A percentile compares a stretch with the other conserved stretches of the same genome.
These are phyloP conservation scores for Neonectria sp. DNA, from an alignment of 2,329 filamentous ascomycete species.

Conservation along the genomic window DNA sequence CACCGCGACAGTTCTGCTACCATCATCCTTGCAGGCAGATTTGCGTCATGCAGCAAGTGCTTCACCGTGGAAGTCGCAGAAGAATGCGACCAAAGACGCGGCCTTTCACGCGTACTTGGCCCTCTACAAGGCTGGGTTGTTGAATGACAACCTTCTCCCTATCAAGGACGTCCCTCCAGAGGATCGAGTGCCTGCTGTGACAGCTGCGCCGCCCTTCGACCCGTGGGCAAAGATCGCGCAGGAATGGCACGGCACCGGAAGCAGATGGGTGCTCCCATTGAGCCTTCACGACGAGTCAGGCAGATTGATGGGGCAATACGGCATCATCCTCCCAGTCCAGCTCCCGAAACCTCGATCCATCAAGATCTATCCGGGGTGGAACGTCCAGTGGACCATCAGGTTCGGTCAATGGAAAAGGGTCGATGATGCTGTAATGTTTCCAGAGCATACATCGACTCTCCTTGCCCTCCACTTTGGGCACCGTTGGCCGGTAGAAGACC, in stretches of 20 bases:
- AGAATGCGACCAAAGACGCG: slow-evolving; percentile 83
- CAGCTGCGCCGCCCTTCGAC: slow-evolving; percentile 57
- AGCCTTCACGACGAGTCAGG: slow-evolving; percentile 54
- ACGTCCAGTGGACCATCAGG: slow-evolving; percentile 52
- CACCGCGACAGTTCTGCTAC: slow-evolving; percentile 77
- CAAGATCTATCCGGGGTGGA: slow-evolving; percentile 57
- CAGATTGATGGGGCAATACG: slow-evolving; percentile 54
- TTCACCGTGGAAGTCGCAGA: slow-evolving; percentile 77
- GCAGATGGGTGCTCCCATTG: slow-evolving; percentile 49
- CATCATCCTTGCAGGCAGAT: slow-evolving; percentile 73
- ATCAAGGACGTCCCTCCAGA: slow-evolving; percentile 59
- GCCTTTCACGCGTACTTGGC: slow-evolving; percentile 84
- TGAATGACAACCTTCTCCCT: slow-evolving; percentile 86
- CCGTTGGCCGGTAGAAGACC: slow-evolving; percentile 58
- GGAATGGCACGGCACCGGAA: slow-evolving; percentile 54
- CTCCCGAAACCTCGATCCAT: slow-evolving; percentile 58
- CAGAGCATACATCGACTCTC: slow-evolving; percentile 63
- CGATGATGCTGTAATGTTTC: slow-evolving; percentile 27
- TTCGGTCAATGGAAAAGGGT: slow-evolving; percentile 36
- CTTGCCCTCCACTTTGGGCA: slow-evolving; percentile 65
- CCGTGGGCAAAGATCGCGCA: slow-evolving; percentile 64
- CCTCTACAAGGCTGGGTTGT: slow-evolving; percentile 78
- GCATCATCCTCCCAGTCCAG: slow-evolving; percentile 60
- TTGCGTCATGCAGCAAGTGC: slow-evolving; percentile 47
- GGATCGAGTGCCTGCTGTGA: slow-evolving; percentile 52